Conservation (phyloP, 768 basidiomycete species). For the Hysterangium stoloniferum region DNA sequence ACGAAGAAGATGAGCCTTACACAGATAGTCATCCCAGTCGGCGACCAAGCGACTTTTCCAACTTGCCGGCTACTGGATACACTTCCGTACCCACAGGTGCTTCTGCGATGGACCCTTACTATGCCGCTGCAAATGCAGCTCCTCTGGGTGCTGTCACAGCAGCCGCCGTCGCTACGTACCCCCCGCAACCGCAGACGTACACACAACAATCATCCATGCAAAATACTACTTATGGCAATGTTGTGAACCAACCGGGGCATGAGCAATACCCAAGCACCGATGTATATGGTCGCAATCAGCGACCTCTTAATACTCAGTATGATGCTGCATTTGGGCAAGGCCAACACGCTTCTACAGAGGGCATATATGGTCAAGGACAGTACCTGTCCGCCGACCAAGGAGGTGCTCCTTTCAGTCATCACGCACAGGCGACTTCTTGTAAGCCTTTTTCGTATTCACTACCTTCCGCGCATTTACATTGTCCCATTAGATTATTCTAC, state of each 20-base stretch:
- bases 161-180: background rate
- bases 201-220: slow-evolving; percentile 4
- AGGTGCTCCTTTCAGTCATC: slow-evolving; percentile 41
- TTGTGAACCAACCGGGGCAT: background rate
- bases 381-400: slow-evolving; percentile 17
- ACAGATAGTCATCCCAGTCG: slow-evolving; percentile 37
- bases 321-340: slow-evolving; percentile 18
- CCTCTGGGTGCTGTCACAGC: slow-evolving; percentile 22
- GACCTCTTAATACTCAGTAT: background rate
- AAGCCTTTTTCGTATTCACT: slow-evolving; percentile 21
- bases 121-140: slow-evolving; percentile 42
- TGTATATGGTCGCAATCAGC: slow-evolving; percentile 3
- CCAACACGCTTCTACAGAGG: slow-evolving; percentile 17
- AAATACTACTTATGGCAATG: slow-evolving; percentile 4
- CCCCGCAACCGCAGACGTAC: background rate
- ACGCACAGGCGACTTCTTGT: slow-evolving; percentile 47
- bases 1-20: slow-evolving; percentile 42
- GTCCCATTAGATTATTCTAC: slow-evolving; percentile 45
- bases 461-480: background rate
- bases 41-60: slow-evolving; percentile 25
- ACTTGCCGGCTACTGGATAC: slow-evolving; percentile 40
- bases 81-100: slow-evolving; percentile 54
- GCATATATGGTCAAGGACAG: slow-evolving; percentile 23
- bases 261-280: slow-evolving; percentile 4
- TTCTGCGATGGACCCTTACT: slow-evolving; percentile 72